Conservation (phyloP, 2,329 filamentous ascomycete species). For the Calonectria ilicicola region DNA sequence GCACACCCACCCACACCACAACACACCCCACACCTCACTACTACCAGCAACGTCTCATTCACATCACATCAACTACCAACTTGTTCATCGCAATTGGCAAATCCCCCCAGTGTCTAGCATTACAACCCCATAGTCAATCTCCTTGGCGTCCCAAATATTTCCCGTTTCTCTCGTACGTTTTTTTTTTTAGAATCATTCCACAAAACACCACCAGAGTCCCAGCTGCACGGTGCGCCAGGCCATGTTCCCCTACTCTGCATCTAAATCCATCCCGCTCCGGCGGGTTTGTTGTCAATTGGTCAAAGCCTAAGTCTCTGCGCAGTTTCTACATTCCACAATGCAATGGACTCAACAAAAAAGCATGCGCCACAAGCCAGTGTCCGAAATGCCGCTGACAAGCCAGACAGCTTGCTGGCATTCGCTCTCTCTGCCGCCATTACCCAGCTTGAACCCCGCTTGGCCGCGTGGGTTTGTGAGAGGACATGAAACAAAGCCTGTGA, state of each 20-base stretch:
- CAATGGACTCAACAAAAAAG: slow-evolving; percentile 22
- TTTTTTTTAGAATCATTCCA: slow-evolving; percentile 1
- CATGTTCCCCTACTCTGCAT: slow-evolving; percentile 8
- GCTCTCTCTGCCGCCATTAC: not conserved
- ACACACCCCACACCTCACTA: not conserved
- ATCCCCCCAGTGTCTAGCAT: not conserved
- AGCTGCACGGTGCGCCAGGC: not conserved
- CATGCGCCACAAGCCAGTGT: slow-evolving; percentile 13
- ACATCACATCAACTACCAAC: not conserved
- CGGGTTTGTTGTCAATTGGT: slow-evolving; percentile 6
- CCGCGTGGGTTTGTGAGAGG: not conserved
- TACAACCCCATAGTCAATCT: not conserved
- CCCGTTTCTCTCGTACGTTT: slow-evolving; percentile 38
- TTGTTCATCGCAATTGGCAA: not conserved
- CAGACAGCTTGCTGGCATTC: not conserved
- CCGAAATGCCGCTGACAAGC: slow-evolving; percentile 12
- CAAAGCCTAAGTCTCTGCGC: slow-evolving; percentile 6
- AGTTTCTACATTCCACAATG: slow-evolving; percentile 18
- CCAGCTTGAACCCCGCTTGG: not conserved
- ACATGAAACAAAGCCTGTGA: not conserved
- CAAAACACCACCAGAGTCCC: not conserved
- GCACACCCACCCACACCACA: not conserved
- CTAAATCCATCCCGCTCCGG: slow-evolving; percentile 8
- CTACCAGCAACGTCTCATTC: not conserved
- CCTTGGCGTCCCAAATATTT: not conserved